Base-by-base conservation (phyloP, 1,284 basidiomycete genomes). In the Phlebopus sp. region DNA sequence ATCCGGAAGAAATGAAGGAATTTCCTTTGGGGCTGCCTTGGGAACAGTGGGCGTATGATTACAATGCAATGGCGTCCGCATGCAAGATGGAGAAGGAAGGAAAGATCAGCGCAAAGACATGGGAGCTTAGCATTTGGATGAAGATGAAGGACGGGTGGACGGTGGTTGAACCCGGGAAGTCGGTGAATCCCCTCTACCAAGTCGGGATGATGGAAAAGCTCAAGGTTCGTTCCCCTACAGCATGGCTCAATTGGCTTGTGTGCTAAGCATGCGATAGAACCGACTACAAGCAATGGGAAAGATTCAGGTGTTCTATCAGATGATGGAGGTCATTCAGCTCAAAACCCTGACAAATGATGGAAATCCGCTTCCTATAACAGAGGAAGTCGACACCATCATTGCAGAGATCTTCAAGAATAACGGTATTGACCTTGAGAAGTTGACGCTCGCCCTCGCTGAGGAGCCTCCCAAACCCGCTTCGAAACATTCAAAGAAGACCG, bases 91-190 rank as follows among this genome's bases (percentile, higher is more conserved):
- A 55, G 37, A 54, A 53, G 32, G 50, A 46, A 11, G 60, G 59
- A 1, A 9, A 50, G 13, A 56, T 64, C 8, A 23, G 21, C 2
- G 50, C 52, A 18, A 54, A 52, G 38, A 62, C 52, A 19, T 67
- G 63, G 66, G 62, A 66, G 2, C 44, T 60, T 14, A 64, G 59
- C 36, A 61, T 67, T 15, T 64, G 66, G 66, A 68, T 68, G 59
- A 67, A 54, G 48, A 56, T 55, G 54, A 36, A 56, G 14, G 59
- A 58, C 1, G 49, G 55, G 4, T 64, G 62, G 62, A 50, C 52
- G 14, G 59, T 62, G 7, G 37, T 64, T 17, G 64, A 64, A 37
- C 60, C 68, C 29, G 57, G 55, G 21, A 52, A 51, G 43, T 63
- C 59, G 25, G 44, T 32, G 10, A 49, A 66, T n/a, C 31, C 48